Percentiles rank a stretch among this genome's conserved stretches.
phyloP scores from a whole-genome alignment of 2,329 filamentous ascomycete species.

The Cladophialophora bantiana region DNA sequence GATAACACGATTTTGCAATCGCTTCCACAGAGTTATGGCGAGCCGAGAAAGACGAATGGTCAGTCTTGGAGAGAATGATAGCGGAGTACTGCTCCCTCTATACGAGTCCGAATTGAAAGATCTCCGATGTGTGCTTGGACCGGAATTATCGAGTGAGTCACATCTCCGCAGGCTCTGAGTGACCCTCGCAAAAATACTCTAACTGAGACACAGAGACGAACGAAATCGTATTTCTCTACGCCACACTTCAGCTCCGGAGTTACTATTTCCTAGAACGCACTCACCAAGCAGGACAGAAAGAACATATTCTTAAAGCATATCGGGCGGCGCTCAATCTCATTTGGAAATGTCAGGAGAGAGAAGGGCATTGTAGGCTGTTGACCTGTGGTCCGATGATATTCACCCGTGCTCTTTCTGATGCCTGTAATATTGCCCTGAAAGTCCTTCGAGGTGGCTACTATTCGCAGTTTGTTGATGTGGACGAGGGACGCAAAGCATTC shows the following conservation, averaged over 20 bases:
- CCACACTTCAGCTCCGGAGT: constrained; percentile 8
- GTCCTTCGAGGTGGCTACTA: constrained; percentile 58
- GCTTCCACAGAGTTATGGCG: constrained; percentile 12
- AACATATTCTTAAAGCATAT: constrained; percentile 14
- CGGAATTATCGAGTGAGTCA: constrained; percentile 7
- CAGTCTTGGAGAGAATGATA: constrained; percentile 13
- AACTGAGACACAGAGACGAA: constrained; percentile 2
- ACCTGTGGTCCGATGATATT: constrained; percentile 63
- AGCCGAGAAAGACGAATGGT: constrained; percentile 12
- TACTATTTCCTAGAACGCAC: constrained; percentile 17
- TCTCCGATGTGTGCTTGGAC: constrained; percentile 3
- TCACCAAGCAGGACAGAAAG: background rate
- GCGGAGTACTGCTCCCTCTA: constrained; percentile 13
- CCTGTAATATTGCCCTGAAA: constrained; percentile 63
- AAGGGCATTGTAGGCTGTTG: background rate
- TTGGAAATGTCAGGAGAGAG: constrained; percentile 3
- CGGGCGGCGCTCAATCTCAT: constrained; percentile 8
- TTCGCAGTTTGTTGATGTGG: constrained; percentile 8
- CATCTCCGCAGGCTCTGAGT: background rate
- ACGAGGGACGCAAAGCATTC: constrained; percentile 19
- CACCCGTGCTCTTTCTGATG: constrained; percentile 67
- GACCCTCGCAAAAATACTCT: background rate
- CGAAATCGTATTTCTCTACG: constrained; percentile 13
- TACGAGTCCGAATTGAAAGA: constrained; percentile 11
- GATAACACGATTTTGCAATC: constrained; percentile 8